Base-by-base conservation (phyloP, 352 stramenopile genomes). In the Globisporangium alternatum region DNA sequence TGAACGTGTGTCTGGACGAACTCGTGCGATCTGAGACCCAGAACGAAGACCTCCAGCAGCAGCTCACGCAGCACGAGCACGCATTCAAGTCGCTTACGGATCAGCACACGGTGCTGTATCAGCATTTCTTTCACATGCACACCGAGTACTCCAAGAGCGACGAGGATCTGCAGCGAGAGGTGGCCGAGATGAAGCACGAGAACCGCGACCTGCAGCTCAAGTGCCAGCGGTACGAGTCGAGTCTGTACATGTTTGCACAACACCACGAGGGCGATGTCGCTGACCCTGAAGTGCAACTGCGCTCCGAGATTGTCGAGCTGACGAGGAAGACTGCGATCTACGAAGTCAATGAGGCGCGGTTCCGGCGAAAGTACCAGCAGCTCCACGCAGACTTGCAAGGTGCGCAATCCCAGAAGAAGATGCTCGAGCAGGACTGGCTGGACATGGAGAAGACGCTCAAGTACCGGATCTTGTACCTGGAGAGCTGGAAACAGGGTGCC, bases 381-480 rank as follows among this genome's bases (percentile, higher is more conserved):
- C 60, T 94, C 13, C 62, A 88, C 37, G 69, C 64, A 12, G 72
- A 91, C 49, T 75, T 86, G 51, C 64, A 57, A 5, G 74, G 62
- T 12, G 73, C 71, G 21, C 67, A 69, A 3, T 49, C 74, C 0
- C 75, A 71, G 10, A 77, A 75, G 9, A 60, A 63, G 5, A 55
- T 79, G 21, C 52, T 91, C 5, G 76, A 96, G 55, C 57, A 70
- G 28, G 88, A 97, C 54, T 91, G 93, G 75, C 70, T 95, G 5
- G 88, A 97, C 53, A 91, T 97, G 75, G 88, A 97, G 62, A 88
- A 83, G 41, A 77, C 83, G 30, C 78, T 97, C 13, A 96, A 97
- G 62, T 78, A 82, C 64, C 85, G 93, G 5, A 80, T 98, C 9
- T 61, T 97, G 39, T 98, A 97, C 61, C 73, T 98, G 10, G 93